A percentile compares a stretch with the other conserved stretches of the same genome.
phyloP scores from a whole-genome alignment of 805 yeast genomes.

The Myxozyma neotropica region DNA sequence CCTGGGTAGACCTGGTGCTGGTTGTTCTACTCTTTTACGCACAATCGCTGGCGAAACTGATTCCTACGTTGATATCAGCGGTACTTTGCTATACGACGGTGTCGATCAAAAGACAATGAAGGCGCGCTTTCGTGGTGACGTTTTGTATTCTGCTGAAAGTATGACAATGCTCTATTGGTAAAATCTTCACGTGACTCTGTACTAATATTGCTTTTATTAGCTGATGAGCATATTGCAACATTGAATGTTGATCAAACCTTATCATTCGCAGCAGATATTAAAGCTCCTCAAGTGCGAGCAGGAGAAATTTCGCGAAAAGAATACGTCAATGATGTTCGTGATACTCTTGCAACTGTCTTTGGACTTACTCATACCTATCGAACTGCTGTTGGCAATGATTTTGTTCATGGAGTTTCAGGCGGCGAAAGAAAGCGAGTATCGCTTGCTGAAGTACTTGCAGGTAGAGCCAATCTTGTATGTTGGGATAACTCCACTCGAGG shows the following conservation, averaged over 20 bases:
- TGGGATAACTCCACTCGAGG: slow-evolving; percentile 75
- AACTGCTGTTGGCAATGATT: slow-evolving; percentile 52
- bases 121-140: slow-evolving; percentile 55
- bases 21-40: slow-evolving; percentile 62
- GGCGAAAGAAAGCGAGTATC: slow-evolving; percentile 62
- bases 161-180: neutral
- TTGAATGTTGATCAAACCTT: slow-evolving; percentile 75
- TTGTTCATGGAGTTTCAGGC: slow-evolving; percentile 60
- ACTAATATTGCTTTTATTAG: neutral
- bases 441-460: slow-evolving; percentile 55
- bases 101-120: slow-evolving; percentile 62
- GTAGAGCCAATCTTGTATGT: slow-evolving; percentile 53
- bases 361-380: slow-evolving; percentile 48
- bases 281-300: slow-evolving; percentile 61
- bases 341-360: slow-evolving; percentile 56
- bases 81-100: slow-evolving; percentile 64
- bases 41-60: slow-evolving; percentile 72
- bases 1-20: slow-evolving; percentile 79
- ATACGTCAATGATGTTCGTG: slow-evolving; percentile 76
- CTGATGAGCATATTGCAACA: slow-evolving; percentile 62
- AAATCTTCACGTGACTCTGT: neutral
- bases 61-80: slow-evolving; percentile 54
- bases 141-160: slow-evolving; percentile 42
- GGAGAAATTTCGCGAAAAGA: slow-evolving; percentile 51
- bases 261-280: slow-evolving; percentile 67